These are phyloP conservation scores for Acorus gramineus DNA, from an alignment of 106 monocot species.

Conservation along the genomic window DNA sequence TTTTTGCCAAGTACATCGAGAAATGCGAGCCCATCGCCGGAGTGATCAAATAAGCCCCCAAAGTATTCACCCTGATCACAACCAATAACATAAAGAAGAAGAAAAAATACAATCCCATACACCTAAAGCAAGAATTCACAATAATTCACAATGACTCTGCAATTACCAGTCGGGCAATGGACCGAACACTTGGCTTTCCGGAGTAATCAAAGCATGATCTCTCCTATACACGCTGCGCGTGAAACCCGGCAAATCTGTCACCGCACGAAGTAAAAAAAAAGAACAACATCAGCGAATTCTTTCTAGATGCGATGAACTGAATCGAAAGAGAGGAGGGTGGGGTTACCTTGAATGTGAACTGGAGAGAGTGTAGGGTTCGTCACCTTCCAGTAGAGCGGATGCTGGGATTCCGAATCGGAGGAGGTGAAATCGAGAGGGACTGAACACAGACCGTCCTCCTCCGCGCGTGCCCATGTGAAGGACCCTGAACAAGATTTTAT, in stretches of 20 bases:
- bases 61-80: conserved; percentile 56
- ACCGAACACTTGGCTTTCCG: conserved; percentile 90
- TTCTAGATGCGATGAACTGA: neutral
- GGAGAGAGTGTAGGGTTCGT: conserved; percentile 85
- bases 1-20: conserved; percentile 84
- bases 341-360: conserved; percentile 53
- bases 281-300: neutral
- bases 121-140: neutral
- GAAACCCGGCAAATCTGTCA: conserved; percentile 85
- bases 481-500: conserved; percentile 1
- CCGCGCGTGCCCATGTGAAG: neutral
- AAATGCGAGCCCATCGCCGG: conserved; percentile 91
- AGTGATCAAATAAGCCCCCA: conserved; percentile 81
- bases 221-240: conserved; percentile 75
- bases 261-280: neutral
- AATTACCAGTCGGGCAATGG: conserved; percentile 79
- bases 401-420: conserved; percentile 7
- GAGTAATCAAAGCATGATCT: conserved; percentile 82
- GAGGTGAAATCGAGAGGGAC: neutral
- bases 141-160: neutral
- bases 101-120: neutral
- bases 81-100: neutral
- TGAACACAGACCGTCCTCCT: conserved; percentile 44
- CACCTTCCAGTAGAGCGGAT: conserved; percentile 69
- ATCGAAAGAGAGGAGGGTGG: neutral